phyloP scores from a whole-genome alignment of 106 monocot genomes.

The Allium cepa region DNA sequence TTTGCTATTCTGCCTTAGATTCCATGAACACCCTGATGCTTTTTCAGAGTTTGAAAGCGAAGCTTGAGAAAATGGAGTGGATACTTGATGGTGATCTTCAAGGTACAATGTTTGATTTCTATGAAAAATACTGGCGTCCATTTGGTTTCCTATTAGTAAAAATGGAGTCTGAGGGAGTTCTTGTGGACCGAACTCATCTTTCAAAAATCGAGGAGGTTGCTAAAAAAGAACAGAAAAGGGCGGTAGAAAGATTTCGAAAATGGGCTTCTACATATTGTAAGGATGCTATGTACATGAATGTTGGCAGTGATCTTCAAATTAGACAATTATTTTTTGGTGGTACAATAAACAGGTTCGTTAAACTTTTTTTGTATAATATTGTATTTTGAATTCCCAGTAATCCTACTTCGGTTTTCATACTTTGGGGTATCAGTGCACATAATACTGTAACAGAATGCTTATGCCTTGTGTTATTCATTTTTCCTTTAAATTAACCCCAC shows the following conservation, averaged over 20 bases:
- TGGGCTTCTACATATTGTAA: constrained; percentile 83
- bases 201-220: constrained; percentile 79
- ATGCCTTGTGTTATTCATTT: no score
- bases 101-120: constrained; percentile 88
- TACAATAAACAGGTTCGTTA: constrained; percentile 37
- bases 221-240: constrained; percentile 55
- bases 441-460: constrained; percentile 1
- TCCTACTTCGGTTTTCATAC: neutral
- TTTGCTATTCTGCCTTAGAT: constrained; percentile 95
- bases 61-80: constrained; percentile 53
- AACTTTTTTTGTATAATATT: neutral
- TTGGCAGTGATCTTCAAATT: constrained; percentile 88
- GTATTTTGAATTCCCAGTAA: neutral
- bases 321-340: constrained; percentile 96
- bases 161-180: constrained; percentile 93
- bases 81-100: constrained; percentile 24
- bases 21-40: constrained; percentile 67
- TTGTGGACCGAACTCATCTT: constrained; percentile 78
- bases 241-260: constrained; percentile 61
- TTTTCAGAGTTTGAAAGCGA: constrained; percentile 61
- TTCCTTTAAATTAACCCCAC: no score
- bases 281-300: constrained; percentile 97
- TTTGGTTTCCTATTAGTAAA: constrained; percentile 79
- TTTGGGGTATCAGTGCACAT: neutral
- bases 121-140: constrained; percentile 89